Percentiles rank a stretch among this genome's conserved stretches.
phyloP scores from a whole-genome alignment of 1,139 yeast species.

The Magnusiomyces clavatus region DNA sequence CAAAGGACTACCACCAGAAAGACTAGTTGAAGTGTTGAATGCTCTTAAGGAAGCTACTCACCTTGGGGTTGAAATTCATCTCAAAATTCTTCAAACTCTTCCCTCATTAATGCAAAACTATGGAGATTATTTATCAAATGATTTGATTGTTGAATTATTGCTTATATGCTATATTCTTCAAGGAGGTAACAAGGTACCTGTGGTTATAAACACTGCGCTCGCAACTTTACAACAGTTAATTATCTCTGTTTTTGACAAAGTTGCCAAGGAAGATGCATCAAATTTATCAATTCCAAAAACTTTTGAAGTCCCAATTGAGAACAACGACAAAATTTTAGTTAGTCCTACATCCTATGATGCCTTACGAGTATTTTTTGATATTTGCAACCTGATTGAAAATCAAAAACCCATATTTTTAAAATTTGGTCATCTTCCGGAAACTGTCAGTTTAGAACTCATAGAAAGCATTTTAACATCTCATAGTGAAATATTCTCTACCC shows the following conservation, averaged over 20 bases:
- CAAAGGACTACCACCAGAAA: constrained; percentile 44
- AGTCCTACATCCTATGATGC: constrained; percentile 60
- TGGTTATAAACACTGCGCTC: constrained; percentile 84
- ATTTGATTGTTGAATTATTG: constrained; percentile 50
- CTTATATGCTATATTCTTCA: constrained; percentile 67
- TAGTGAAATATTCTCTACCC: constrained; percentile 45
- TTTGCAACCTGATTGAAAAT: constrained; percentile 60
- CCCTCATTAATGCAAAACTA: constrained; percentile 70
- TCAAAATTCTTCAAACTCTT: constrained; percentile 76
- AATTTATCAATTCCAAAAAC: constrained; percentile 22
- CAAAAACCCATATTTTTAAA: constrained; percentile 47
- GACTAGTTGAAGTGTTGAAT: constrained; percentile 49
- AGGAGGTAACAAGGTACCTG: constrained; percentile 57
- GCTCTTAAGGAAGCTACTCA: constrained; percentile 69
- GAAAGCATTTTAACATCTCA: constrained; percentile 64
- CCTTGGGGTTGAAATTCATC: constrained; percentile 72
- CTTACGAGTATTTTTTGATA: constrained; percentile 56
- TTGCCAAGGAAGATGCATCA: constrained; percentile 35
- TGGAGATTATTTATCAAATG: constrained; percentile 46
- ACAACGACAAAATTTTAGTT: constrained; percentile 38
- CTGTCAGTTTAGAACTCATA: constrained; percentile 70
- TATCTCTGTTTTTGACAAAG: constrained; percentile 65
- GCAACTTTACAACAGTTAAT: constrained; percentile 87
- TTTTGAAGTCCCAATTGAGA: constrained; percentile 34
- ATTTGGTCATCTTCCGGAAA: constrained; percentile 50